These are phyloP conservation scores for Chrysochromulina tobinii DNA, from an alignment of 78 protist genomes.

Conservation along the genomic window DNA sequence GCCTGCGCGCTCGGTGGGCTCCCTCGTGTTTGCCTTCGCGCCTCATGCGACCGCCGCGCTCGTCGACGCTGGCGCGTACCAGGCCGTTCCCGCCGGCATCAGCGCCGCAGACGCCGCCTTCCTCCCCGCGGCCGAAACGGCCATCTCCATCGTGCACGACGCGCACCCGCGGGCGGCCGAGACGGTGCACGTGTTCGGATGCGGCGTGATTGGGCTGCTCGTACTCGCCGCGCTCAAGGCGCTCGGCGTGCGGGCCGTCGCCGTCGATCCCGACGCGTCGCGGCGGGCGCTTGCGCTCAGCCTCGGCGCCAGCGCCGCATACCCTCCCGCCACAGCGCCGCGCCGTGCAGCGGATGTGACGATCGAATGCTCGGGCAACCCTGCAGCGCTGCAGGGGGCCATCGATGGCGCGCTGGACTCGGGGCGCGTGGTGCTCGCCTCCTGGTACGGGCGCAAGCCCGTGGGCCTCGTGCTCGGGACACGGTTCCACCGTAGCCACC, in stretches of 20 bases:
- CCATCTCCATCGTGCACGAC: slow-evolving; percentile 9
- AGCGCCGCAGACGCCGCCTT: background rate
- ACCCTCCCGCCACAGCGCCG: background rate
- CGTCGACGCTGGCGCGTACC: no score
- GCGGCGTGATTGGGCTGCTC: background rate
- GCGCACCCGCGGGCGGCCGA: background rate
- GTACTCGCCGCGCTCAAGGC: background rate
- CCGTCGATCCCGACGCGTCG: background rate
- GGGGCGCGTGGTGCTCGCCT: background rate
- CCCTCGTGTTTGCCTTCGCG: background rate
- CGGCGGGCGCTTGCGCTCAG: background rate
- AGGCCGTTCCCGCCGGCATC: background rate
- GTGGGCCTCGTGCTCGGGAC: background rate
- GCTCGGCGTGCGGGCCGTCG: background rate
- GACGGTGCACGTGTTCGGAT: background rate
- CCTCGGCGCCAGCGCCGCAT: background rate
- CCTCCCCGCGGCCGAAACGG: slow-evolving; percentile 19
- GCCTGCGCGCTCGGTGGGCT: background rate
- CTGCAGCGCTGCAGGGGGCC: background rate
- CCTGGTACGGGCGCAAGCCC: background rate
- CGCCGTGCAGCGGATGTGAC: background rate
- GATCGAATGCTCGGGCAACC: background rate
- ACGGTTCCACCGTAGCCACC: slow-evolving; percentile 8
- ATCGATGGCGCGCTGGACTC: background rate
- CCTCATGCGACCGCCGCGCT: background rate